Evolutionary conservation across 441 rosid genomes (phyloP), one percentile per base, ranked within the genome.

Genomic region (Eruca vesicaria): DNA sequence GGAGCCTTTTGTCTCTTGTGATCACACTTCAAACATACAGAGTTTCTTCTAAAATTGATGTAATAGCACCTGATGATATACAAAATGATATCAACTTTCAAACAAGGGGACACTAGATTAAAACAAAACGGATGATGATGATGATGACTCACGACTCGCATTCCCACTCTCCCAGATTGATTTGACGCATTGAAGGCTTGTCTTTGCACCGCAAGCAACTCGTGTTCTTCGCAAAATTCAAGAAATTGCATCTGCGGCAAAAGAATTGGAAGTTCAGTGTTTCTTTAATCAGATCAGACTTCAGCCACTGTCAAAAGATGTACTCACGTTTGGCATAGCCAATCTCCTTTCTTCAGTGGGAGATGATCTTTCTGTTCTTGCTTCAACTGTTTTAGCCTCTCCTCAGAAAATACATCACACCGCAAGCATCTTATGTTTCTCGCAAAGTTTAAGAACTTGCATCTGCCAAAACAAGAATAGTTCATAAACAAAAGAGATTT

Each of bases 151-250:
- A 94, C 97, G 97, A 94, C 70, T 88, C 86, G 61, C 97, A 94
- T 75, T 92, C 95, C 97, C 98, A 94, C 63, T 94, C 97, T 77
- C 98, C 97, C 0, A 92, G 93, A 84, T 88, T 90, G 79, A 94
- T 89, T 21, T 79, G 89, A 65, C 97, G 86, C 75, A 78, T 81
- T 19, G 86, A 84, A 77, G 97, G 97, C 64, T 87, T 92, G 71
- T 86, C 97, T 80, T 82, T 82, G 83, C 98, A 92, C 71, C 74
- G 85, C 62, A 86, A 79, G 76, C 98, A 94, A 78, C 80, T 87
- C 15, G 97, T 90, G 69, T 94, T 92, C 87, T 82, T 94, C 5
- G 95, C 86, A 71, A 91, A 94, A 80, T 94, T 91, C 68, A 91
- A 71, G 85, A 87, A 87, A 68, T 86, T 90, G 87, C 98, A 91